Percentiles rank a stretch among this genome's conserved stretches.
These are phyloP conservation scores for Candida nemodendra DNA, from an alignment of 805 yeast species.

Conservation along the genomic window DNA sequence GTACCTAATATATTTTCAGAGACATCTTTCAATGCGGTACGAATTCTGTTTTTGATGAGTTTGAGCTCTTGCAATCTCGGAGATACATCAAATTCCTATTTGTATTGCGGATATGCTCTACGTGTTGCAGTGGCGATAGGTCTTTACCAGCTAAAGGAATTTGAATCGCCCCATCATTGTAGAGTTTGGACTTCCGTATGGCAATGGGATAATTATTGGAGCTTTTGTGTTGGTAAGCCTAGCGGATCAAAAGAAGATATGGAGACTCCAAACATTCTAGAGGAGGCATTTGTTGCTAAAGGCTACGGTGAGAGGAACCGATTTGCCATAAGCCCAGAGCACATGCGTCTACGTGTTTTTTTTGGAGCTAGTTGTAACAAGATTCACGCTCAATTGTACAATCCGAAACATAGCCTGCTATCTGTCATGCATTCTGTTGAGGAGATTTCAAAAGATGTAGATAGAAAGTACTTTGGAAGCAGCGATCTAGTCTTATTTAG, in stretches of 20 bases:
- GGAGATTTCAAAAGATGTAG: constrained; percentile 18
- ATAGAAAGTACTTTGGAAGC: constrained; percentile 16
- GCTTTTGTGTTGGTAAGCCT: constrained; percentile 28
- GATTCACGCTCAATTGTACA: constrained; percentile 22
- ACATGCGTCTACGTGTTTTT: constrained; percentile 19
- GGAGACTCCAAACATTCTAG: constrained; percentile 7
- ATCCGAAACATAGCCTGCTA: constrained; percentile 18
- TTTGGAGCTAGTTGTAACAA: constrained; percentile 21
- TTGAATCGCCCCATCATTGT: constrained; percentile 15
- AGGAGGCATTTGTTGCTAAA: constrained; percentile 5
- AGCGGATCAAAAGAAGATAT: constrained; percentile 17
- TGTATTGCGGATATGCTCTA: constrained; percentile 21
- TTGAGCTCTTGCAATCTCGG: constrained; percentile 23
- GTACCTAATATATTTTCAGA: constrained; percentile 21
- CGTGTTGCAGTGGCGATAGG: constrained; percentile 23
- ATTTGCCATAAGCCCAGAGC: constrained; percentile 20
- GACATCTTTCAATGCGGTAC: constrained; percentile 19
- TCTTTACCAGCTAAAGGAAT: constrained; percentile 14
- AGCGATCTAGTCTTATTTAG: constrained; percentile 11
- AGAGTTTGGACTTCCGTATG: constrained; percentile 24
- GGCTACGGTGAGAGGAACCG: constrained; percentile 19
- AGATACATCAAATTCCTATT: constrained; percentile 24
- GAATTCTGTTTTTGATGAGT: constrained; percentile 20
- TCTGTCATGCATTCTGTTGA: constrained; percentile 21
- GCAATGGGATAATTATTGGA: constrained; percentile 29